Base-by-base conservation (phyloP, 2,329 filamentous ascomycete species). In the Magnaporthales sp. region DNA sequence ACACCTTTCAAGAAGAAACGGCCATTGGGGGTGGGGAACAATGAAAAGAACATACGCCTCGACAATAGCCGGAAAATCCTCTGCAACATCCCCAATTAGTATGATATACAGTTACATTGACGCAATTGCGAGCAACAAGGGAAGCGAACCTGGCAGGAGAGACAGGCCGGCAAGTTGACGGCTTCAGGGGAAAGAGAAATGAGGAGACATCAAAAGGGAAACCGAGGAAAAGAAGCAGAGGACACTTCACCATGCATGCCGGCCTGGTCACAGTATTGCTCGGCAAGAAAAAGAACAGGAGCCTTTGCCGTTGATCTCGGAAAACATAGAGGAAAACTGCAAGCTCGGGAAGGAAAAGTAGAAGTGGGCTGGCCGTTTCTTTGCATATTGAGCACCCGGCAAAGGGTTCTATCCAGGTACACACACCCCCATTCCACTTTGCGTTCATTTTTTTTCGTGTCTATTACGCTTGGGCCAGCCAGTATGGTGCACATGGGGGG, bases 171-270 rank as follows among this genome's bases (percentile, higher is more conserved):
- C 13, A 60, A 27, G 15, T 6, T 9, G 13, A 60, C 54, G 11
- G 56, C 56, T 60, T n/a, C n/a, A n/a, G n/a, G n/a, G n/a, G n/a
- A n/a, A n/a, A n/a, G n/a, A n/a, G n/a, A n/a, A n/a, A n/a, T n/a
- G n/a, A n/a, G n/a, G n/a, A n/a, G n/a, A n/a, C n/a, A n/a, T n/a
- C 26, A 27, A 60, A 60, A 3, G 38, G 38, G 56, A 60, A 58
- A 24, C n/a, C 54, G 22, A 11, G 54, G 22, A 60, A 60, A 60
- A 27, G 26, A 60, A 60, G 56, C 30, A 31, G 19, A 46, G 62
- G 27, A 32, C 64, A 66, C 29, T 46, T 66, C 64, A 66, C 64
- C 64, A 60, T 66, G 64, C 64, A 61, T 66, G 29, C n/a, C 22
- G 29, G 51, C 11, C 30, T 61, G 22, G 64, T 32, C 29, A 66